These are phyloP conservation scores for Vicia villosa DNA, from an alignment of 306 rosid genomes.

Conservation along the genomic window DNA sequence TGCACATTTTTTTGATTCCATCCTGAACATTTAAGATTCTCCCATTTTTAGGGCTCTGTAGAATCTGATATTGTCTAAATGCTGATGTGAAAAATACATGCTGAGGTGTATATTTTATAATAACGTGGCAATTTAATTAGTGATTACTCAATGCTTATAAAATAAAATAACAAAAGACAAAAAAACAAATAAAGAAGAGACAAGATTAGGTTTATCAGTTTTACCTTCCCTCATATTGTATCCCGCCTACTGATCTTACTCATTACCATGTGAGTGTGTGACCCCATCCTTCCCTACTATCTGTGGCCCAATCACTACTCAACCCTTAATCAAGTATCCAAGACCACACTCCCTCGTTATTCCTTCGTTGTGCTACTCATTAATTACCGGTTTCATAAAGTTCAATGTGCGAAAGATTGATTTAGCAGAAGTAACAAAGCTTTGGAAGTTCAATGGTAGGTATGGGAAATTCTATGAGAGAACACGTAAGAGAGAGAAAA, in stretches of 20 bases:
- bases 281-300: background rate
- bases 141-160: background rate
- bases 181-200: background rate
- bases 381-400: background rate
- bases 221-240: background rate
- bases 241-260: background rate
- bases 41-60: background rate
- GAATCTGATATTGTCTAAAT: background rate
- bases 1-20: background rate
- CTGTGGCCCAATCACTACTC: background rate
- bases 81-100: background rate
- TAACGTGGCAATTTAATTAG: background rate
- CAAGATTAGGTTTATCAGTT: background rate
- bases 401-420: background rate
- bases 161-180: too few relatives aligned
- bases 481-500: too few relatives aligned
- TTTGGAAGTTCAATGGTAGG: background rate
- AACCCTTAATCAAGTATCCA: background rate
- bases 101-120: background rate
- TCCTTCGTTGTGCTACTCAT: background rate
- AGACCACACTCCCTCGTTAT: background rate
- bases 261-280: background rate
- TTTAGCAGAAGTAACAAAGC: background rate
- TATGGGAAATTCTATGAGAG: too few relatives aligned
- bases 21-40: background rate